Evolutionary conservation across 768 basidiomycete species (phyloP).

Genomic region (Boletellus ananas): DNA sequence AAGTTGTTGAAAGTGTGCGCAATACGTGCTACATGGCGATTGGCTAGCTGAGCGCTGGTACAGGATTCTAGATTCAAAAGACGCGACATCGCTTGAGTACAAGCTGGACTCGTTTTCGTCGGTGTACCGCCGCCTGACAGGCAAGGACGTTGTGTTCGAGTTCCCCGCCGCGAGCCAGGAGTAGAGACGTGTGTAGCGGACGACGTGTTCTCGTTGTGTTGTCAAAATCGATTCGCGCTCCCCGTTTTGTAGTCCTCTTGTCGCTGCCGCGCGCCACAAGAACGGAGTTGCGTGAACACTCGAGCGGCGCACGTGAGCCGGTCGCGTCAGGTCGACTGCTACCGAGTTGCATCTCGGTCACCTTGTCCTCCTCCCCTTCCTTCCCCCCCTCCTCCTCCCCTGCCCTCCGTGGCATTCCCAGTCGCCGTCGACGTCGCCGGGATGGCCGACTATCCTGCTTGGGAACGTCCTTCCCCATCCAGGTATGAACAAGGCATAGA

Average conservation of each 20-base stretch:
- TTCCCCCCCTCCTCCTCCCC: slow-evolving; percentile 32
- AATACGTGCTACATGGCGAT: slow-evolving; percentile 5
- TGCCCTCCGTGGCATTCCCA: slow-evolving; percentile 46
- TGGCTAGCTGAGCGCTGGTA: slow-evolving; percentile 14
- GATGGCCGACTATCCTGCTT: slow-evolving; percentile 57
- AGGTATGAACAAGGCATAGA: slow-evolving; percentile 83
- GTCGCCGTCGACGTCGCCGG: slow-evolving; percentile 22
- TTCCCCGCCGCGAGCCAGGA: slow-evolving; percentile 77
- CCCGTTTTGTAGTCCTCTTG: slow-evolving; percentile 27
- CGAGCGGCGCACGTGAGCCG: slow-evolving; percentile 28
- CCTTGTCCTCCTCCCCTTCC: slow-evolving; percentile 11
- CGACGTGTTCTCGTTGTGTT: slow-evolving; percentile 29
- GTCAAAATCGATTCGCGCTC: slow-evolving; percentile 31
- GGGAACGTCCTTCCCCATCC: slow-evolving; percentile 65
- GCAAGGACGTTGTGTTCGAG: slow-evolving; percentile 95
- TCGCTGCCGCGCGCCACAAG: slow-evolving; percentile 13
- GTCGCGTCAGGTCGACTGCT: slow-evolving; percentile 31
- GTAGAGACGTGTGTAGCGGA: slow-evolving; percentile 41
- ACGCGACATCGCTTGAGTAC: slow-evolving; percentile 97
- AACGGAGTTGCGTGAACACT: slow-evolving; percentile 11
- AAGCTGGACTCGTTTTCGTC: slow-evolving; percentile 99
- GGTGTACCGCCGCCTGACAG: slow-evolving; percentile 91
- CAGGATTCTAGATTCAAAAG: slow-evolving; percentile 97
- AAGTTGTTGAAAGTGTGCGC: slow-evolving; percentile 98
- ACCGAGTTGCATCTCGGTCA: slow-evolving; percentile 26